Base-by-base conservation (phyloP, 2,329 filamentous ascomycete genomes). In the Davidsoniella neocaledoniae region DNA sequence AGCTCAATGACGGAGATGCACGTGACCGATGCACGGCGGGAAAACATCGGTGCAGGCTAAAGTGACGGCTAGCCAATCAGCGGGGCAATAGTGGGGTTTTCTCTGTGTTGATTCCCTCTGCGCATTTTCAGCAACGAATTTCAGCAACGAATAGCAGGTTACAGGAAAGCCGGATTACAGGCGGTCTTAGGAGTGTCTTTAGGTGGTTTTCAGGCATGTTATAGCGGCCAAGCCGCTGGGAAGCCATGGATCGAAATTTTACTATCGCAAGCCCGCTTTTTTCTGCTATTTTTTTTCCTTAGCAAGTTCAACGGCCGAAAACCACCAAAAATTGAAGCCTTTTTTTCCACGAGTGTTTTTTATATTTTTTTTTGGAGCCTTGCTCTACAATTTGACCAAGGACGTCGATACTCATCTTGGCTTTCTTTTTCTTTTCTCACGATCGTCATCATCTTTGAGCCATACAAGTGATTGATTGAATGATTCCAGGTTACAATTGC, bases 231-330 rank as follows among this genome's bases (percentile, higher is more conserved):
- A 33, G 10, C 5, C 10, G 10, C 26, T 6, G 38, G 10, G 16
- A 41, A 10, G 26, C 6, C 25, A 33, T 17, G n/a, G 10, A 9
- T 12, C 9, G 43, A 46, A 46, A 46, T 37, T 46, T 46, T 21
- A 33, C 7, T 9, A 33, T 33, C 29, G 29, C 44, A 46, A 38
- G 33, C 44, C 44, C 33, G 33, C 33, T 46, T 46, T 46, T 46
- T 23, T 23, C 21, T 23, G 4, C 16, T 33, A 17, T 33, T n/a
- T 21, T 25, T 17, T 43, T 25, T 43, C 8, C 14, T 14, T 14
- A 43, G n/a, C 19, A 43, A 25, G 5, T 9, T 43, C 26, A n/a
- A 21, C 19, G 41, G 26, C 8, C 29, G 29, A 33, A 33, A 23
- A 10, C 29, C 29, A 33, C 29, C 29, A 33, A 12, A 33, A 9